phyloP scores from a whole-genome alignment of 371 early-diverging fungal genomes.

The Mucor saturninus region DNA sequence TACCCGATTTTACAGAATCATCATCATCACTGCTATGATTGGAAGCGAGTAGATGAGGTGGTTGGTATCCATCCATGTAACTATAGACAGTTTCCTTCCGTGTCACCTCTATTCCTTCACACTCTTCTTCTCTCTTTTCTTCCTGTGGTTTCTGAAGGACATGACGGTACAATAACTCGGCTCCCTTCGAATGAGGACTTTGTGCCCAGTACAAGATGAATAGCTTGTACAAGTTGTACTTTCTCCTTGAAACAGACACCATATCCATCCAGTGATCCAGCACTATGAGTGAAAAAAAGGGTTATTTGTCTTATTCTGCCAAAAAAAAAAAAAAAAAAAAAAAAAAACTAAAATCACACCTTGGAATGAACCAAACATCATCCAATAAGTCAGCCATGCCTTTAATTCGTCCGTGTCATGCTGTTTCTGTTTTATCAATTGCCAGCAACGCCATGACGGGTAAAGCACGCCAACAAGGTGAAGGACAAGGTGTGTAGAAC shows the following conservation, averaged over 20 bases:
- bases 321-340: no score
- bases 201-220: slow-evolving; percentile 59
- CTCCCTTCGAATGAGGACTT: slow-evolving; percentile 55
- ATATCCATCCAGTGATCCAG: slow-evolving; percentile 50
- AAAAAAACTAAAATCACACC: slow-evolving; percentile 17
- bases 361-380: slow-evolving; percentile 54
- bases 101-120: slow-evolving; percentile 8
- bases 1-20: background rate
- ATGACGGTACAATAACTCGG: slow-evolving; percentile 41
- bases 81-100: slow-evolving; percentile 5
- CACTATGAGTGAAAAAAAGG: slow-evolving; percentile 25
- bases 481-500: slow-evolving; percentile 33
- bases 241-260: slow-evolving; percentile 36
- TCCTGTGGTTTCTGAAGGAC: slow-evolving; percentile 41
- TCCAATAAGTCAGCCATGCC: slow-evolving; percentile 61
- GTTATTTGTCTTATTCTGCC: background rate
- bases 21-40: slow-evolving; percentile 6
- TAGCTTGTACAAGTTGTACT: slow-evolving; percentile 53
- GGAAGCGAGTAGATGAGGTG: slow-evolving; percentile 16
- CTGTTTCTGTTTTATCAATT: slow-evolving; percentile 22
- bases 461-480: slow-evolving; percentile 48
- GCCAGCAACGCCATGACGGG: slow-evolving; percentile 47
- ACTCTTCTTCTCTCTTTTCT: background rate
- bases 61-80: slow-evolving; percentile 36
- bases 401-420: slow-evolving; percentile 17